Conservation (phyloP, 768 basidiomycete genomes). For the Sarcomyxa edulis region DNA sequence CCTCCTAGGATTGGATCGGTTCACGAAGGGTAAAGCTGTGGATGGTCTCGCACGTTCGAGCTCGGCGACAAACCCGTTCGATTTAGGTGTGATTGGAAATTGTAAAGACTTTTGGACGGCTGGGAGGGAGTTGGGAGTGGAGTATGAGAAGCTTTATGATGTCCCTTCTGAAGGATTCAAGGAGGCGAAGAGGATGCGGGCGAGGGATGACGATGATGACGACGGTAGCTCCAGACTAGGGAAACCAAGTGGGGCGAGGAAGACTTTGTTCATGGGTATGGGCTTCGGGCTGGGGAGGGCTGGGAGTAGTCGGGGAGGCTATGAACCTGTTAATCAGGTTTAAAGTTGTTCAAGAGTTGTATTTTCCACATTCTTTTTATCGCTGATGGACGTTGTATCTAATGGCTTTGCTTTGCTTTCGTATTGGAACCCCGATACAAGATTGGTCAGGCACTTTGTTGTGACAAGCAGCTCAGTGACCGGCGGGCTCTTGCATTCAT, state of each 20-base stretch:
- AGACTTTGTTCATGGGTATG: constrained; percentile 53
- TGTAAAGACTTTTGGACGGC: constrained; percentile 94
- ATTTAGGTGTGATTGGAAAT: constrained; percentile 70
- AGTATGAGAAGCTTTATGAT: constrained; percentile 88
- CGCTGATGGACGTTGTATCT: too few relatives aligned
- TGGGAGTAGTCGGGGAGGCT: constrained; percentile 48
- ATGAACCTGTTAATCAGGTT: constrained; percentile 65
- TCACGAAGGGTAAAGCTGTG: constrained; percentile 86
- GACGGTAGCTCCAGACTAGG: constrained; percentile 10
- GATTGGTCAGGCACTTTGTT: too few relatives aligned
- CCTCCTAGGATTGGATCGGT: constrained; percentile 89
- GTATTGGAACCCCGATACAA: too few relatives aligned
- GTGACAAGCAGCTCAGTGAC: too few relatives aligned
- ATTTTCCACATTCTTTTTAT: too few relatives aligned
- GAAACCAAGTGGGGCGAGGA: constrained; percentile 31
- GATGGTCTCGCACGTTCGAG: constrained; percentile 77
- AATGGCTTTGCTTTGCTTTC: too few relatives aligned
- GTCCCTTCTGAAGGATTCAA: constrained; percentile 81
- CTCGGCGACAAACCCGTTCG: constrained; percentile 87
- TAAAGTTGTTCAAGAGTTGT: too few relatives aligned
- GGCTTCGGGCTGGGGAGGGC: constrained; percentile 46
- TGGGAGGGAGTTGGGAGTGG: constrained; percentile 80
- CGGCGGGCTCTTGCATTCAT: too few relatives aligned
- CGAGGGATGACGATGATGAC: constrained; percentile 58
- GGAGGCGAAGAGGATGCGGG: constrained; percentile 61